phyloP scores from a whole-genome alignment of 2,329 filamentous ascomycete genomes.

The Calonectria ilicicola region DNA sequence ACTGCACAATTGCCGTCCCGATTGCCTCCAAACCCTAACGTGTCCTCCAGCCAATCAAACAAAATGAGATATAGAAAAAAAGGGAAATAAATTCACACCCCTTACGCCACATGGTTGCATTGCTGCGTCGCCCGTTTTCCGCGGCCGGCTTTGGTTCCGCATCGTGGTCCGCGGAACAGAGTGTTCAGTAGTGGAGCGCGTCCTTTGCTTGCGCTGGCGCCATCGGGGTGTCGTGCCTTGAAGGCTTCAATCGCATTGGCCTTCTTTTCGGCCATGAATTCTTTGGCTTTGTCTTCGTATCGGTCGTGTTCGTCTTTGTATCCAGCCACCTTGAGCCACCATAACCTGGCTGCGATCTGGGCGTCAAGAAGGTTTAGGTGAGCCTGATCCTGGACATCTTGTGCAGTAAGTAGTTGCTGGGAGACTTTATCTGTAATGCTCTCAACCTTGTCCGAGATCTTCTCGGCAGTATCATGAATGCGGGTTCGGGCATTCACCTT shows the following conservation, averaged over 20 bases:
- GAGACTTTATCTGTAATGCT: constrained; percentile 28
- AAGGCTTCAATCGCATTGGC: constrained; percentile 46
- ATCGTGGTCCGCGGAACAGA: constrained; percentile 28
- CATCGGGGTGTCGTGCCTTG: constrained; percentile 33
- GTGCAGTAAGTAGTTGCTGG: constrained; percentile 34
- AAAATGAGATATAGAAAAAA: neutral
- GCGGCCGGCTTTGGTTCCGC: constrained; percentile 23
- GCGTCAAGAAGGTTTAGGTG: constrained; percentile 62
- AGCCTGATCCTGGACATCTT: constrained; percentile 53
- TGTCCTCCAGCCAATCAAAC: constrained; percentile 15
- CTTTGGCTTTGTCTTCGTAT: constrained; percentile 61
- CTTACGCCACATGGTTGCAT: constrained; percentile 30
- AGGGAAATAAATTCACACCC: constrained; percentile 26
- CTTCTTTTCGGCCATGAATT: constrained; percentile 53
- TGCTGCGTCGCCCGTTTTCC: constrained; percentile 18
- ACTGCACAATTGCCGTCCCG: constrained; percentile 34
- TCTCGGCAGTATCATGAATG: constrained; percentile 29
- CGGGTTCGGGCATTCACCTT: constrained; percentile 33
- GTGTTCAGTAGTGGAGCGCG: constrained; percentile 36
- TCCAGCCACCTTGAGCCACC: constrained; percentile 67
- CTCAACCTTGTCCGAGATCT: constrained; percentile 33
- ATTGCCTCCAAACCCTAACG: constrained; percentile 24
- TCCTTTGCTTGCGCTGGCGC: constrained; percentile 27
- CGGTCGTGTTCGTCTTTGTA: constrained; percentile 58
- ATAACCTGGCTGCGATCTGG: constrained; percentile 67